Conservation (phyloP, 2,329 filamentous ascomycete species). For the Exophiala sideris region DNA sequence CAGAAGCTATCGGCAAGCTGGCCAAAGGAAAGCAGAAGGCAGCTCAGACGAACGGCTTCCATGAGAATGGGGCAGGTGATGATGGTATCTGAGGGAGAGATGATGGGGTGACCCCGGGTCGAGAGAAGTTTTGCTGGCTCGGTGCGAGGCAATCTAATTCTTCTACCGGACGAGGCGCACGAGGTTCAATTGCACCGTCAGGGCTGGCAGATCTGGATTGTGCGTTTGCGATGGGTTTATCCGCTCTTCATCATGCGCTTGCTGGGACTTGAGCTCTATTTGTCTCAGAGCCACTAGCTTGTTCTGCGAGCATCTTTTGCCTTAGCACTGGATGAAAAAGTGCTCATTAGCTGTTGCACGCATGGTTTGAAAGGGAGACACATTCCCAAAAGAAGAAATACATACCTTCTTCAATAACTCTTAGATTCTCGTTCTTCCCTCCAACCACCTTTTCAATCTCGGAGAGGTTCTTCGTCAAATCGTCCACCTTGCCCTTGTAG, state of each 20-base stretch:
- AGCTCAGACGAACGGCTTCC: neutral
- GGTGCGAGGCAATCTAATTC: no score
- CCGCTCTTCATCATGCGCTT: conserved; percentile 30
- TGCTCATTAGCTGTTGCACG: neutral
- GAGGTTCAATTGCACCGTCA: no score
- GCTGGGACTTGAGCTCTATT: conserved; percentile 4
- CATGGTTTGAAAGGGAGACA: neutral
- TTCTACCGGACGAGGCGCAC: no score
- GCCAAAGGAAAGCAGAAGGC: conserved; percentile 3
- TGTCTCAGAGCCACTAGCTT: conserved; percentile 24
- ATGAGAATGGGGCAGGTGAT: neutral
- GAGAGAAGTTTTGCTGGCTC: no score
- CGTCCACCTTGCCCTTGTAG: conserved; percentile 66
- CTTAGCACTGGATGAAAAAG: conserved; percentile 42
- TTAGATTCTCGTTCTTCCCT: conserved; percentile 77
- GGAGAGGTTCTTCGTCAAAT: conserved; percentile 61
- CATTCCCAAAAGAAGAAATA: conserved; percentile 11
- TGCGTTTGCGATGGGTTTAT: neutral
- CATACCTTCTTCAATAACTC: conserved; percentile 83
- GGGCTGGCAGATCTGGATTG: no score
- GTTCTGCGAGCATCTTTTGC: conserved; percentile 50
- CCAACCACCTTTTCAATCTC: conserved; percentile 67
- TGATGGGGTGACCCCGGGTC: no score
- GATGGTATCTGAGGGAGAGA: neutral
- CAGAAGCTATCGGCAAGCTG: conserved; percentile 24